These are phyloP conservation scores for Tulasnella sp. DNA, from an alignment of 768 basidiomycete genomes.

Conservation along the genomic window DNA sequence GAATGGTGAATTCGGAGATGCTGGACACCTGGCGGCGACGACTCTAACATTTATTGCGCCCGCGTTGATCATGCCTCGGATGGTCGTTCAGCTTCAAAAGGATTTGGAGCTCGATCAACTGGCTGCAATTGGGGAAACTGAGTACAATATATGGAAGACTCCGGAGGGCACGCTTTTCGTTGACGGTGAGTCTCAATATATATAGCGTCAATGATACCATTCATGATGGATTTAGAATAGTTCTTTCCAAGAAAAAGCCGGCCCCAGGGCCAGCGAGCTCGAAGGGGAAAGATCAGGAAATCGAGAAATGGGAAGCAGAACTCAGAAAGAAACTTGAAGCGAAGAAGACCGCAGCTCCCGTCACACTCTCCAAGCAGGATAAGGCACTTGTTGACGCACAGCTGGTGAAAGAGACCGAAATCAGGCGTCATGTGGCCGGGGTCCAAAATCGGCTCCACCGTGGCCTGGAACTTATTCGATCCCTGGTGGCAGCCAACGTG, in stretches of 20 bases:
- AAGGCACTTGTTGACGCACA: conserved; percentile 76
- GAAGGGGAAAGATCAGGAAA: conserved; percentile 82
- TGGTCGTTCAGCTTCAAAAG: conserved; percentile 53
- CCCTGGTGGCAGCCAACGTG: conserved; percentile 42
- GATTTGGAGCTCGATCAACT: conserved; percentile 58
- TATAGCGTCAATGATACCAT: background rate
- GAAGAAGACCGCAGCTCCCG: conserved; percentile 49
- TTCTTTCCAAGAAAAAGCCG: conserved; percentile 49
- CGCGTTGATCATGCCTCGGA: conserved; percentile 47
- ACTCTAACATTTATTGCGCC: conserved; percentile 79
- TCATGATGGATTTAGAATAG: conserved; percentile 23
- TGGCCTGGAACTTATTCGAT: conserved; percentile 58
- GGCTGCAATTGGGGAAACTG: conserved; percentile 53
- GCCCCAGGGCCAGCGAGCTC: conserved; percentile 26
- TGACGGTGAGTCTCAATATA: conserved; percentile 46
- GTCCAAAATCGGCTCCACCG: conserved; percentile 49
- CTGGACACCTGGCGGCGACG: conserved; percentile 61
- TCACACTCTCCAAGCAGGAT: conserved; percentile 69
- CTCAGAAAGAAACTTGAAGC: conserved; percentile 72
- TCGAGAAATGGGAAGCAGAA: conserved; percentile 93
- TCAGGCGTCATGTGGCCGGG: conserved; percentile 48
- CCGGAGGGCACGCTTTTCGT: conserved; percentile 71
- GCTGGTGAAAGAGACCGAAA: conserved; percentile 61
- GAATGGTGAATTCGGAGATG: conserved; percentile 29
- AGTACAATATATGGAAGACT: conserved; percentile 77